Percentiles rank a stretch among this genome's conserved stretches.
phyloP scores from a whole-genome alignment of 1,284 basidiomycete genomes.

The Naganishia cerealis region DNA sequence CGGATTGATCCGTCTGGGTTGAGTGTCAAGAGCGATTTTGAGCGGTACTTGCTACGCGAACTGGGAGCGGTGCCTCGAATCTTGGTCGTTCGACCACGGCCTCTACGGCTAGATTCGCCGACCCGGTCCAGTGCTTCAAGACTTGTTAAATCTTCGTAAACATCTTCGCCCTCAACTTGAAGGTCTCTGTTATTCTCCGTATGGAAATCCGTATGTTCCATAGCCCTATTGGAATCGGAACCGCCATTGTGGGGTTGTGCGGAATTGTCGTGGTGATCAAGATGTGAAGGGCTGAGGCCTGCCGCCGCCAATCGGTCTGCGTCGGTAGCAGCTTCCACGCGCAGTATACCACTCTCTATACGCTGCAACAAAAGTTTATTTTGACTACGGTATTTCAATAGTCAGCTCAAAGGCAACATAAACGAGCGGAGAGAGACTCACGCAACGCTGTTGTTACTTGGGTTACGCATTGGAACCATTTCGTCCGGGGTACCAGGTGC shows the following conservation, averaged over 20 bases:
- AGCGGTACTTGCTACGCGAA: conserved; percentile 23
- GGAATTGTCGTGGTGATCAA: not conserved
- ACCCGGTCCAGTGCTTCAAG: not conserved
- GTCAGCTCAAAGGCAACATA: not conserved
- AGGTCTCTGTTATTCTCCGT: not conserved
- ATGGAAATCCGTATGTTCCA: too few relatives aligned
- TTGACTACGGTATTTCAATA: conserved; percentile 12
- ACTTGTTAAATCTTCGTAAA: not conserved
- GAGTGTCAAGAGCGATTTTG: conserved; percentile 31
- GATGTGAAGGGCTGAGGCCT: not conserved
- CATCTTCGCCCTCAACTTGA: not conserved
- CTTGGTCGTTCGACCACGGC: not conserved
- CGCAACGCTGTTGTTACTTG: conserved; percentile 34
- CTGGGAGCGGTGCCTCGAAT: not conserved
- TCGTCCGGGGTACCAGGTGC: conserved; percentile 20
- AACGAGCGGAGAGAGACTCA: conserved; percentile 6
- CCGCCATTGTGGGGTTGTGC: not conserved
- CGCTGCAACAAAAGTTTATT: conserved; percentile 32
- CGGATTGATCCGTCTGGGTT: conserved; percentile 33
- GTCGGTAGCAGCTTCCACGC: conserved; percentile 26
- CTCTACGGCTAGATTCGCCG: not conserved
- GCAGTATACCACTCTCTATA: conserved; percentile 30
- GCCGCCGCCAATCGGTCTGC: conserved; percentile 15
- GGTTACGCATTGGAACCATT: conserved; percentile 34
- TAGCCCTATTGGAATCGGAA: not conserved